Evolutionary conservation across 139 green algal genomes (phyloP).

Genomic region (Coelastrella sp.): DNA sequence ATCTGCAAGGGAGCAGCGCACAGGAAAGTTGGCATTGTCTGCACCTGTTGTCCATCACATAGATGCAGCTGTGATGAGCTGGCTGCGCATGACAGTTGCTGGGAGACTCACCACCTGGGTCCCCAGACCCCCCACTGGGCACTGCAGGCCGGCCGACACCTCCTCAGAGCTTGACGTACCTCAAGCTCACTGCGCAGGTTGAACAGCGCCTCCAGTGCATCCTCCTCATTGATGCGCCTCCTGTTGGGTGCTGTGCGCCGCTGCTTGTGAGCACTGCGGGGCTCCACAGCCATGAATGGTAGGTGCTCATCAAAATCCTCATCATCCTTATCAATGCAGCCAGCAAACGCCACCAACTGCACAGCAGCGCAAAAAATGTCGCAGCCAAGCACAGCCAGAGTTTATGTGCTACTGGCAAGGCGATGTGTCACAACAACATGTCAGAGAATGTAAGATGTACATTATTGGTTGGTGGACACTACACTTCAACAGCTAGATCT

Average conservation of each 20-base stretch:
- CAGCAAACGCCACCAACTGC: constrained; percentile 44
- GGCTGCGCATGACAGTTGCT: neutral
- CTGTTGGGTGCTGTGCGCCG: constrained; percentile 10
- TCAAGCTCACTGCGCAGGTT: constrained; percentile 61
- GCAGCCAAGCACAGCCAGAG: neutral
- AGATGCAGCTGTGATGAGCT: neutral
- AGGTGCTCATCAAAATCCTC: constrained; percentile 47
- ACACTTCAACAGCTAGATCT: too few relatives aligned
- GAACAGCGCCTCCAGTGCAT: constrained; percentile 48
- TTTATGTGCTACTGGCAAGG: neutral
- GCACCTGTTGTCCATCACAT: neutral
- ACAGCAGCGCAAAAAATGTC: neutral
- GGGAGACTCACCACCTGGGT: neutral
- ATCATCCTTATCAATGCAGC: constrained; percentile 14
- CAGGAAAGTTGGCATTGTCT: constrained; percentile 5
- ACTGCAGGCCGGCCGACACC: neutral
- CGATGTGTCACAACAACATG: too few relatives aligned
- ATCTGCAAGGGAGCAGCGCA: constrained; percentile 57
- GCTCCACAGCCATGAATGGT: constrained; percentile 44
- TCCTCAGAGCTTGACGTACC: constrained; percentile 36
- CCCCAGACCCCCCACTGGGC: neutral
- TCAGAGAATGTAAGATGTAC: too few relatives aligned
- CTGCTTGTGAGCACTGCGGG: constrained; percentile 27
- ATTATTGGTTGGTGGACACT: too few relatives aligned
- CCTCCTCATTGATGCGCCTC: constrained; percentile 48